These are phyloP conservation scores for Backusella liffmaniae DNA, from an alignment of 192 early-diverging fungal species.

Conservation along the genomic window DNA sequence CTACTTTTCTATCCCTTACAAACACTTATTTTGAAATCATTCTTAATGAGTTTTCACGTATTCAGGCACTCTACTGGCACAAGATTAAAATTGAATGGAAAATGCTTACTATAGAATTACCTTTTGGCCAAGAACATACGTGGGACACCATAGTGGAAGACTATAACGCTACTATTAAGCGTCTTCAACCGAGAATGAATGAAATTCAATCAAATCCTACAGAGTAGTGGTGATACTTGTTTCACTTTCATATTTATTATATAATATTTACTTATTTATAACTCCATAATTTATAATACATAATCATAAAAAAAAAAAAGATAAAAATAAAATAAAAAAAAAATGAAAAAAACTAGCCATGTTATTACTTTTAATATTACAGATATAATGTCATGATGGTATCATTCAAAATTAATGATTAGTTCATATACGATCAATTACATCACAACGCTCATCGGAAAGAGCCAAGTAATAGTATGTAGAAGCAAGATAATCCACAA, in stretches of 20 bases:
- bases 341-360: background rate
- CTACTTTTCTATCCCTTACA: slow-evolving; percentile 57
- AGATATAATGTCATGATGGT: too few species aligned
- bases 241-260: background rate
- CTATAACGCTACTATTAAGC: background rate
- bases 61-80: slow-evolving; percentile 53
- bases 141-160: background rate
- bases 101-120: background rate
- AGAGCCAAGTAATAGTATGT: too few species aligned
- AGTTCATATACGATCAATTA: background rate
- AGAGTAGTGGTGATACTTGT: background rate
- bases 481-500: too few species aligned
- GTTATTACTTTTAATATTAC: too few species aligned
- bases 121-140: slow-evolving; percentile 9
- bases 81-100: slow-evolving; percentile 44
- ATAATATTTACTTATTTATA: background rate
- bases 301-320: background rate
- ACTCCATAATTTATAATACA: background rate
- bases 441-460: background rate
- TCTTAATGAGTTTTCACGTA: slow-evolving; percentile 50
- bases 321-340: background rate
- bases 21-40: slow-evolving; percentile 62
- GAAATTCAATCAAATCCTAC: background rate
- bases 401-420: background rate
- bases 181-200: background rate